A percentile compares a stretch with the other conserved stretches of the same genome.
phyloP scores from a whole-genome alignment of 805 yeast genomes.

The Ogataea degrootiae region DNA sequence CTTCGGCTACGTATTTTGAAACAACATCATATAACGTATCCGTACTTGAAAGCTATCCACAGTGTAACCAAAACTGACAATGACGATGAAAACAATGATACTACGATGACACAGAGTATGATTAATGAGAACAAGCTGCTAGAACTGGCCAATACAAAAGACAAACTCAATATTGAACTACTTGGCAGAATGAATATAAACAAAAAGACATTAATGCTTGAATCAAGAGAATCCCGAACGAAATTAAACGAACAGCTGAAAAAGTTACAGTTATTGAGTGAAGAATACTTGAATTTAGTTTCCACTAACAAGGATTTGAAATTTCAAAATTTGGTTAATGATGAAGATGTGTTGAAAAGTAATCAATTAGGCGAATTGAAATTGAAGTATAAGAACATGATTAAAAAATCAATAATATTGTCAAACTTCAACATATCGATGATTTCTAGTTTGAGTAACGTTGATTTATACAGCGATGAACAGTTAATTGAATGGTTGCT shows the following conservation, averaged over 20 bases:
- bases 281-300: constrained; percentile 7
- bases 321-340: constrained; percentile 9
- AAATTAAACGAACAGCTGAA: neutral
- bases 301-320: constrained; percentile 14
- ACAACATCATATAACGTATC: constrained; percentile 22
- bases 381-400: constrained; percentile 9
- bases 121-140: constrained; percentile 9
- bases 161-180: constrained; percentile 6
- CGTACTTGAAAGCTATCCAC: constrained; percentile 18
- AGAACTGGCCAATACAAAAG: constrained; percentile 9
- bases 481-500: constrained; percentile 25
- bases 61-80: constrained; percentile 7
- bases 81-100: neutral
- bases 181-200: neutral
- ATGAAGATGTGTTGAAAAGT: constrained; percentile 9
- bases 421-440: constrained; percentile 29
- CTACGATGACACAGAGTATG: neutral
- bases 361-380: constrained; percentile 10
- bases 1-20: constrained; percentile 16
- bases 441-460: constrained; percentile 29
- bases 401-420: constrained; percentile 20
- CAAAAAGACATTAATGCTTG: neutral
- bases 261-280: constrained; percentile 6
- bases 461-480: constrained; percentile 30
- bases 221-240: neutral